Conservation (phyloP, 495 filamentous ascomycete species). For the Apiosordaria backusii region DNA sequence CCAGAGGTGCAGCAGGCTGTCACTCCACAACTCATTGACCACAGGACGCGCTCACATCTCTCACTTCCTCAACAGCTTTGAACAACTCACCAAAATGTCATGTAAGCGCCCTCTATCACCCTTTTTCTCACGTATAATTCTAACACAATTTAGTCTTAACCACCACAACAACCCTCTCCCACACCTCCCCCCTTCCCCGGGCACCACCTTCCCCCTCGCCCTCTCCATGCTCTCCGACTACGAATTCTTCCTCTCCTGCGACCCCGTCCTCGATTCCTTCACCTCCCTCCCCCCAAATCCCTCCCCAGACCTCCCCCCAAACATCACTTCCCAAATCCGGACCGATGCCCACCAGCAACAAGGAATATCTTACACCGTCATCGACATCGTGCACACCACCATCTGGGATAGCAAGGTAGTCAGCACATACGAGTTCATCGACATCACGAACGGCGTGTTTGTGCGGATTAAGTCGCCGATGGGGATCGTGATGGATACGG, state of each 20-base stretch:
- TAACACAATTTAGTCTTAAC: constrained; percentile 33
- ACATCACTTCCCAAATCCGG: constrained; percentile 18
- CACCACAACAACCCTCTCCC: constrained; percentile 45
- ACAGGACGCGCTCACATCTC: background rate
- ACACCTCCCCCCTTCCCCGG: constrained; percentile 56
- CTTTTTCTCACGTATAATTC: background rate
- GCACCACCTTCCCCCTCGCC: constrained; percentile 53
- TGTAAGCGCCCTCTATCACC: constrained; percentile 21
- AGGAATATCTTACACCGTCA: constrained; percentile 26
- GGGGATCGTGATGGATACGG: constrained; percentile 45
- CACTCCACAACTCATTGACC: background rate
- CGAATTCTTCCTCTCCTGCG: constrained; percentile 41
- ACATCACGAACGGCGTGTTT: constrained; percentile 39
- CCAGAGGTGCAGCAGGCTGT: background rate
- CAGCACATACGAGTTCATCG: constrained; percentile 44
- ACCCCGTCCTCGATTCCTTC: constrained; percentile 42
- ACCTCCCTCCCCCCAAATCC: constrained; percentile 24
- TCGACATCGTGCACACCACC: constrained; percentile 36
- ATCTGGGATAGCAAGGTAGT: constrained; percentile 48
- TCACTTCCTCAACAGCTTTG: background rate
- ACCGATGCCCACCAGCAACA: background rate
- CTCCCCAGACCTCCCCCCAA: constrained; percentile 20
- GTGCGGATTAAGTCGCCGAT: constrained; percentile 45
- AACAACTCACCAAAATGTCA: constrained; percentile 13
- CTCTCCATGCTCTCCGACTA: constrained; percentile 62